Base-by-base conservation (phyloP, 306 rosid genomes). In the Ceratonia siliqua region DNA sequence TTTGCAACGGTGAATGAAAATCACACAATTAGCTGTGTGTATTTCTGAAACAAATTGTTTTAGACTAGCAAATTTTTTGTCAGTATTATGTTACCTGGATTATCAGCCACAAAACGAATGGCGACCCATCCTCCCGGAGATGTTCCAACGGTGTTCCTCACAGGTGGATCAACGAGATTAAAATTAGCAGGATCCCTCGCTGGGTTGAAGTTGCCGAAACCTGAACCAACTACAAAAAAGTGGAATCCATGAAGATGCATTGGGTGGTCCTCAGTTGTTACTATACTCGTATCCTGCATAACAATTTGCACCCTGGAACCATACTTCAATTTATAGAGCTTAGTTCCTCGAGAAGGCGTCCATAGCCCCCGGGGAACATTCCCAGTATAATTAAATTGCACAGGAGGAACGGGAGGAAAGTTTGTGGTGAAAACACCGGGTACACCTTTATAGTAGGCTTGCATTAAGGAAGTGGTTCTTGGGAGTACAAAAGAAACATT, bases 81-180 rank as follows among this genome's bases (percentile, higher is more conserved):
- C 25, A 71, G 33, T 61, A 52, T 30, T 41, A 49, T 8, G 8
- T 43, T 70, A 91, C 98, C 97, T 83, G 98, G 97, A 79, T 94
- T 94, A 66, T 94, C 98, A 38, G 98, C 98, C 20, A 79, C 66
- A 70, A 94, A 94, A 2, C 96, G 90, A 49, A 94, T 90, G 63
- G 97, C 98, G 5, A 94, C 99, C 97, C 99, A 94, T 70, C 99
- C 99, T 21, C 99, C 99, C 0, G 97, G 97, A 54, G 87, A 75
- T 5, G 98, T 87, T 67, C 97, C 99, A 53, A 94, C 78, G 48
- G 97, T 94, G 62, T 94, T 94, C 79, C 87, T 90, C 59, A 46
- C 81, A 1, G 99, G 96, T 18, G 99, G 99, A 67, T 91, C 97
- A 4, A 84, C 9, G 27, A 92, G 88, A 85, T 94, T 94, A 42